Percentiles rank a stretch among this genome's conserved stretches.
Conservation (phyloP, 1,139 yeast genomes). For the Citeromyces hawaiiensis region DNA sequence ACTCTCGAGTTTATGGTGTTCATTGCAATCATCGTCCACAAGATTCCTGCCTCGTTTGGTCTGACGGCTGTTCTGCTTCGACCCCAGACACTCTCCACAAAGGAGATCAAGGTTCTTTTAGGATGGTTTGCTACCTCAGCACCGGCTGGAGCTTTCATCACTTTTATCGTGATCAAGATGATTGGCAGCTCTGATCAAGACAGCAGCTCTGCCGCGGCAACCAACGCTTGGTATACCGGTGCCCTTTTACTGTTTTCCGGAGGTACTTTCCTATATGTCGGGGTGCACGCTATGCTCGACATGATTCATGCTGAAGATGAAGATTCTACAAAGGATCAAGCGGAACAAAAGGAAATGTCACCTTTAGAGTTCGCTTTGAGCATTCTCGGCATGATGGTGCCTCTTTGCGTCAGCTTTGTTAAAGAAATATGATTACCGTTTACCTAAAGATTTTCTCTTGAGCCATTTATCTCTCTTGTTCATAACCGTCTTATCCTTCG, state of each 20-base stretch:
- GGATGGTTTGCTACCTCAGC: constrained; percentile 26
- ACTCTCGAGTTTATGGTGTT: constrained; percentile 38
- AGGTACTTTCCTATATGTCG: constrained; percentile 64
- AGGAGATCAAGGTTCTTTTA: constrained; percentile 18
- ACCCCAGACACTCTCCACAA: constrained; percentile 15
- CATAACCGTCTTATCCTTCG: constrained; percentile 26
- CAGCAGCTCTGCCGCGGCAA: not conserved
- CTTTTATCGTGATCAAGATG: constrained; percentile 16
- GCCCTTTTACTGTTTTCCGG: constrained; percentile 37
- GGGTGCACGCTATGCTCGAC: constrained; percentile 46
- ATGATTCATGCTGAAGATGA: constrained; percentile 7
- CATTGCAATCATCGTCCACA: constrained; percentile 53
- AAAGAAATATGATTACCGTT: constrained; percentile 7
- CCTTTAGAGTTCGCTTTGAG: constrained; percentile 6
- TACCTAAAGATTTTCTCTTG: constrained; percentile 32
- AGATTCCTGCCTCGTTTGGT: constrained; percentile 67
- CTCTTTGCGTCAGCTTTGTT: constrained; percentile 11
- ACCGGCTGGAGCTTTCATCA: constrained; percentile 28
- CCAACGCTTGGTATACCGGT: constrained; percentile 9
- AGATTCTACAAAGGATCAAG: not conserved
- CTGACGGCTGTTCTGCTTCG: constrained; percentile 42
- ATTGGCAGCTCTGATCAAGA: constrained; percentile 4
- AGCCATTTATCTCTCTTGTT: constrained; percentile 44
- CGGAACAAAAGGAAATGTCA: not conserved
- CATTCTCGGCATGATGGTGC: constrained; percentile 13